Percentiles rank a stretch among this genome's conserved stretches.
Conservation (phyloP, 306 rosid genomes). For the Vigna unguiculata region DNA sequence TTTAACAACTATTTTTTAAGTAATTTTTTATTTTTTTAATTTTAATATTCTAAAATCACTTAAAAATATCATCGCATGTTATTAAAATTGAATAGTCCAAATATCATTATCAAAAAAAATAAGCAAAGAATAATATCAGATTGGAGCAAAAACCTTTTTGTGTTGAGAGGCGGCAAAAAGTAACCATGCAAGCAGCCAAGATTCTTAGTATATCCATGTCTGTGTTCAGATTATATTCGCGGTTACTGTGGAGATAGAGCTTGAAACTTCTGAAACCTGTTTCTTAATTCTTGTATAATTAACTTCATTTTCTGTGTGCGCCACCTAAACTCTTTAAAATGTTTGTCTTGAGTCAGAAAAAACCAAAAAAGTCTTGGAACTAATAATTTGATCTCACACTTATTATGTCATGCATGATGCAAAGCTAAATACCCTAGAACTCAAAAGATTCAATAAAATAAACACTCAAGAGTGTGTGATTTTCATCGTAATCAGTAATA, state of each 20-base stretch:
- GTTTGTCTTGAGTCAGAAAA: conserved; percentile 3
- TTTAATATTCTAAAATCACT: no score
- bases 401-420: conserved; percentile 10
- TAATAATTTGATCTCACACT: neutral
- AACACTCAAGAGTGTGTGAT: neutral
- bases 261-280: conserved; percentile 11
- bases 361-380: neutral
- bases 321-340: neutral
- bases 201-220: no score
- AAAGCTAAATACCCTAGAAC: neutral
- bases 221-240: neutral
- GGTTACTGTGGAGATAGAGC: neutral
- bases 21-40: no score
- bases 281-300: neutral
- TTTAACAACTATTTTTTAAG: no score
- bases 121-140: no score
- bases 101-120: no score
- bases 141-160: no score
- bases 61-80: no score
- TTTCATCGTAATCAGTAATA: neutral
- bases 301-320: conserved; percentile 7
- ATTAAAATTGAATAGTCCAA: no score
- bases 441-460: neutral
- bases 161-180: no score
- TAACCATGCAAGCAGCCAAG: no score